Evolutionary conservation across 2,329 filamentous ascomycete genomes (phyloP), one percentile per base, ranked within the genome.

Genomic region (Colletotrichum zoysiae): DNA sequence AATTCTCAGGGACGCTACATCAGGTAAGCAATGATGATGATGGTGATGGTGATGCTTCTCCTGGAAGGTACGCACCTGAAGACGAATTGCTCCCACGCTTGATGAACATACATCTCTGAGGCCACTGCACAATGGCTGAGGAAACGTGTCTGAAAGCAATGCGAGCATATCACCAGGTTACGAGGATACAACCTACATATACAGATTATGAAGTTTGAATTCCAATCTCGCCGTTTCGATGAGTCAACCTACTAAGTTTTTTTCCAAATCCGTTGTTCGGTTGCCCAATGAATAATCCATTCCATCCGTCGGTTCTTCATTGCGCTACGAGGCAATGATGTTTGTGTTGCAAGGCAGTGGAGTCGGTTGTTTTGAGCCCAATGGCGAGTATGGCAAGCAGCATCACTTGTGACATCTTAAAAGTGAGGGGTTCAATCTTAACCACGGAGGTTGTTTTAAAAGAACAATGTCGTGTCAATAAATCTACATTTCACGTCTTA

Each of bases 371-470:
- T 20, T 26, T 53, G 50, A 7, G 7, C 14, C 23, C 5, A 18
- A 53, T 18, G 26, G 3, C 8, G 14, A 53, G 14, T 9, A 53
- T 33, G 26, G 26, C 23, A 3, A 20, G 23, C 26, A 6, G 26
- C 26, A 53, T 3, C 23, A 53, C 26, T 53, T 20, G 7, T 26
- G 20, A 20, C 2, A 18, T 30, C 23, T 30, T 2, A 4, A 11
- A 4, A 20, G 7, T 20, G 14, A 5, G 8, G 0, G 14, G 20
- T 2, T 30, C 7, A 5, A 4, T 3, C 6, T 18, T 5, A 30
- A 53, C 30, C 7, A 53, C 3, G 1, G 12, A 33, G 7, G 14
- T 20, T 33, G 2, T 53, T 18, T 53, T 23, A 2, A 18, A 8
- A 33, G 7, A 33, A 53, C 14, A 53, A 30, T 4, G 2, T 5